Evolutionary conservation across 768 basidiomycete species (phyloP), one percentile per base, ranked within the genome.

Genomic region (Asterophora lycoperdoides): DNA sequence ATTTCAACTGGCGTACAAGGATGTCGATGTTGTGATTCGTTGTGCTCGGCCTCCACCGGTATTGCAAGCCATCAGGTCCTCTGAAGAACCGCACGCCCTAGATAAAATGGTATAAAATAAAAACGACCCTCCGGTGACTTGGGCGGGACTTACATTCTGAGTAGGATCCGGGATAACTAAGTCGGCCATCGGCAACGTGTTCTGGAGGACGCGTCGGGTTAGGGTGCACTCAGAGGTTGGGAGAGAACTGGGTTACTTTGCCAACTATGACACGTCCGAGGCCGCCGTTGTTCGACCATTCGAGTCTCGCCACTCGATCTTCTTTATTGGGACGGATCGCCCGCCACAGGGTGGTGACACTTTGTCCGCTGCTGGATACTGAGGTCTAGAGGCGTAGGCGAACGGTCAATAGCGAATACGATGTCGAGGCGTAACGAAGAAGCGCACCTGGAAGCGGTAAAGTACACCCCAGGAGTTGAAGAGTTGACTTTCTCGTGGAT

Each of bases 251-350:
- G 57, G 64, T 47, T 55, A 88, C 89, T 77, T 90, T 91, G 60
- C 90, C 89, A 60, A 93, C 87, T 52, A 86, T 75, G 58, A 89
- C 84, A 59, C 89, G 87, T 52, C 89, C 89, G 43, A 92, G 83
- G 48, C 86, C 83, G 52, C 89, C 89, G 56, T 80, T 89, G 41
- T 83, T 72, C 48, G 86, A 79, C 89, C 89, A 93, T 67, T 93
- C 90, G 45, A 92, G 79, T 70, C 83, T 89, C 55, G 89, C 89
- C 61, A 91, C 84, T 38, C 88, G 83, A 65, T 93, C 89, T 70
- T 91, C 89, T 64, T 86, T 89, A 71, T 85, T 88, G 50, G 85
- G 76, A 43, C 89, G 85, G 59, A 88, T 84, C n/a, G 84, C 71
- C 50, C 86, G 82, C 80, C 80, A 89, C 48, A 92, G 72, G 17